phyloP scores from a whole-genome alignment of 2,329 filamentous ascomycete genomes.

The Rhynchosporium secalis region DNA sequence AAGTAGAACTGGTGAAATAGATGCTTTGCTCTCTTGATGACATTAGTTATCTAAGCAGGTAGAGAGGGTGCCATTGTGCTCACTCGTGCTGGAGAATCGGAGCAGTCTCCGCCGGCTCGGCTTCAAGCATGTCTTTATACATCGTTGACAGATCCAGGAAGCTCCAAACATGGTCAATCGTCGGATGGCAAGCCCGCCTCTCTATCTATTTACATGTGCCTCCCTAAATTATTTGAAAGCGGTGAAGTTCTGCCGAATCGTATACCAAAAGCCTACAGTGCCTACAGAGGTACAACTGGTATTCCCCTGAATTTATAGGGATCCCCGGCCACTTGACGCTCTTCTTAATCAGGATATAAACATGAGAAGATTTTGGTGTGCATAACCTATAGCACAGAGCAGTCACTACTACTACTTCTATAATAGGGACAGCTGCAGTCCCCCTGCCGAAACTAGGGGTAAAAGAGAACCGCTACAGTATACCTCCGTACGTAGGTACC shows the following conservation, averaged over 20 bases:
- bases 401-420: no score
- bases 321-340: no score
- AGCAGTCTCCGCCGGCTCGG: slow-evolving; percentile 34
- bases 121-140: slow-evolving; percentile 42
- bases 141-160: slow-evolving; percentile 56
- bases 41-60: slow-evolving; percentile 23
- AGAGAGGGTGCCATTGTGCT: slow-evolving; percentile 22
- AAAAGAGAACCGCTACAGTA: no score
- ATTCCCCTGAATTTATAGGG: no score
- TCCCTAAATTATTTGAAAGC: slow-evolving; percentile 14
- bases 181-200: slow-evolving; percentile 16
- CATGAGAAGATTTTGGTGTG: no score
- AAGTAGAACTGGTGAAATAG: slow-evolving; percentile 54
- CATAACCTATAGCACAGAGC: no score
- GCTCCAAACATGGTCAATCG: slow-evolving; percentile 40
- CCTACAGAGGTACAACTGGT: no score
- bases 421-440: no score
- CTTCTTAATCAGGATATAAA: no score
- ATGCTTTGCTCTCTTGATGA: slow-evolving; percentile 35
- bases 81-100: slow-evolving; percentile 50
- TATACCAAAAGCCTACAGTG: no score
- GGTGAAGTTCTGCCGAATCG: slow-evolving; percentile 15
- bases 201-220: background rate
- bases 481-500: no score
- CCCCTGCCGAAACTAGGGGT: no score